Conservation (phyloP, 768 basidiomycete genomes). For the Coprinellus micaceus region DNA sequence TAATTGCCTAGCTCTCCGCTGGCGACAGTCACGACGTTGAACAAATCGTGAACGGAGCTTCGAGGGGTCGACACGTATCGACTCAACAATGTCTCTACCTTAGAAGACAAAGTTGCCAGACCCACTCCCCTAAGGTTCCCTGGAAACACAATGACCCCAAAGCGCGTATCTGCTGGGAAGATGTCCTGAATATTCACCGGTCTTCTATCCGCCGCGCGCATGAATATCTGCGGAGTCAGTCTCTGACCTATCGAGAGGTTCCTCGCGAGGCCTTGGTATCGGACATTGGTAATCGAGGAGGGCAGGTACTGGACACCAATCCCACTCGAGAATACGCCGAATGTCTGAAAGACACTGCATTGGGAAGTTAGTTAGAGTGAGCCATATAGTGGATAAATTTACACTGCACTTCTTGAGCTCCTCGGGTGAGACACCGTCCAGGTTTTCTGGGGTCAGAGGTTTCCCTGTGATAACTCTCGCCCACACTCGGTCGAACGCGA, state of each 20-base stretch:
- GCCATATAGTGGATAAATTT: neutral
- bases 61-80: conserved; percentile 32
- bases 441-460: conserved; percentile 44
- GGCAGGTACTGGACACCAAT: conserved; percentile 50
- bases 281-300: conserved; percentile 40
- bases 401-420: conserved; percentile 42
- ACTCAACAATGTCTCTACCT: conserved; percentile 29
- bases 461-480: conserved; percentile 66
- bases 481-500: conserved; percentile 65
- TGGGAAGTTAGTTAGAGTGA: neutral
- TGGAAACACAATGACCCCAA: conserved; percentile 53
- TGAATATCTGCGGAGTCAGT: conserved; percentile 44
- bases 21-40: conserved; percentile 42
- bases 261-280: conserved; percentile 34
- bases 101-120: neutral
- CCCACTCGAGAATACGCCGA: conserved; percentile 53
- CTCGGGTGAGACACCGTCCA: conserved; percentile 50
- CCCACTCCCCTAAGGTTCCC: conserved; percentile 35
- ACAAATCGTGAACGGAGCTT: conserved; percentile 29
- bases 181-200: conserved; percentile 54
- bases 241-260: conserved; percentile 50
- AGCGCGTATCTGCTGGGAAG: conserved; percentile 47
- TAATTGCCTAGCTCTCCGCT: conserved; percentile 37
- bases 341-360: conserved; percentile 46
- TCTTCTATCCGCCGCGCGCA: conserved; percentile 48